Evolutionary conservation across 805 yeast species (phyloP), one percentile per base, ranked within the genome.

Genomic region (Ogataea nonfermentans): DNA sequence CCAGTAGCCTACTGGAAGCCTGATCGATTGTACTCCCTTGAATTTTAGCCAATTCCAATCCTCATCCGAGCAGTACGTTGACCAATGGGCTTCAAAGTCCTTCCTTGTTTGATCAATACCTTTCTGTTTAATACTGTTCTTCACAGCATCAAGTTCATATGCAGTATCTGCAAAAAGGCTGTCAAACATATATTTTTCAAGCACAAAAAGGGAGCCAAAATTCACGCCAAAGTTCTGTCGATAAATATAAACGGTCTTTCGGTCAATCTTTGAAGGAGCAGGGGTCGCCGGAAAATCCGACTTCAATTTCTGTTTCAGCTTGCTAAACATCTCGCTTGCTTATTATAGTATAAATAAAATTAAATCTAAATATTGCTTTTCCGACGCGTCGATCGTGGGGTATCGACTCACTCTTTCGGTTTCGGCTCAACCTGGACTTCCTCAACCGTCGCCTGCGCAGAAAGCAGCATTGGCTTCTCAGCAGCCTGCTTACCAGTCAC

Each of bases 1-100:
- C 96, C 96, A 91, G 62, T 85, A 91, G 0, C 98, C 98, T 48
- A 91, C 64, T 6, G 99, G 98, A 1, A 91, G 71, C 53, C 99
- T 73, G 4, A 91, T 71, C 2, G 89, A 76, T 16, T 86, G 87
- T n/a, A 85, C 85, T 6, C 87, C 85, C 37, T 70, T 72, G 14
- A 70, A 65, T 31, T 66, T 60, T 20, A 91, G 62, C 85, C 88
- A 88, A 14, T 73, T 54, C 95, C 96, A 90, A 57, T 91, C 97
- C 6, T 73, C 72, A 40, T 79, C 85, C 24, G 60, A 57, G 43
- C 84, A 68, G 56, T 78, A 90, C 7, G 56, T 54, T 6, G 57
- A 62, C 85, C 93, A 91, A 59, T 85, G 95, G 1, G 62, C 43
- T 46, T 81, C 85, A 38, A 83, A 62, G 48, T 64, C 66, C 24